A percentile compares a stretch with the other conserved stretches of the same genome.
These are phyloP conservation scores for Leptomonas seymouri DNA, from an alignment of 208 protist species.

Conservation along the genomic window DNA sequence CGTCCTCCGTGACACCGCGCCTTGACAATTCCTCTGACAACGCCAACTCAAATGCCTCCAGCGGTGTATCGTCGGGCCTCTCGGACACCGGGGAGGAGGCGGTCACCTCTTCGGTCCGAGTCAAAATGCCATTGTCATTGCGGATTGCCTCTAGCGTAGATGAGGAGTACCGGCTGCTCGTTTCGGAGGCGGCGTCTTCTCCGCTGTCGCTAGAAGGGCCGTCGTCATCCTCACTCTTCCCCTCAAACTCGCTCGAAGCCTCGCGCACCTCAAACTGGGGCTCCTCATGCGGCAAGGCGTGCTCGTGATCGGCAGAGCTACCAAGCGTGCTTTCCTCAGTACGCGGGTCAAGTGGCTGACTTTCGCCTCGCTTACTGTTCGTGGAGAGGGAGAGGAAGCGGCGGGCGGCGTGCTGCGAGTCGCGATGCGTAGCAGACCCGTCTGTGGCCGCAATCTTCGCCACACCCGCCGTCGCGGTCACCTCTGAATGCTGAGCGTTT, in stretches of 20 bases:
- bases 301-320: conserved; percentile 1
- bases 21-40: conserved; percentile 36
- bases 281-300: conserved; percentile 6
- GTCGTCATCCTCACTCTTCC: background rate
- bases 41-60: conserved; percentile 60
- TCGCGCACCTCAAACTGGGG: conserved; percentile 3
- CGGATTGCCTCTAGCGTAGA: conserved; percentile 28
- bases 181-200: conserved; percentile 17
- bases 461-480: background rate
- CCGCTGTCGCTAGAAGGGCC: background rate
- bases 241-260: background rate
- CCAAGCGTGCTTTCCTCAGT: background rate
- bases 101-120: conserved; percentile 18
- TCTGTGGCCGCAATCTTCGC: background rate
- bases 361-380: conserved; percentile 11
- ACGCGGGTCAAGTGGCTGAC: conserved; percentile 10
- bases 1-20: conserved; percentile 41
- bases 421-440: background rate
- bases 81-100: background rate
- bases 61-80: conserved; percentile 21
- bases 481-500: background rate
- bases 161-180: conserved; percentile 27
- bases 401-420: background rate
- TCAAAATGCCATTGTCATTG: conserved; percentile 72
- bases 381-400: conserved; percentile 15